These are phyloP conservation scores for Xylariaceae sp. DNA, from an alignment of 2,329 filamentous ascomycete genomes.

Conservation along the genomic window DNA sequence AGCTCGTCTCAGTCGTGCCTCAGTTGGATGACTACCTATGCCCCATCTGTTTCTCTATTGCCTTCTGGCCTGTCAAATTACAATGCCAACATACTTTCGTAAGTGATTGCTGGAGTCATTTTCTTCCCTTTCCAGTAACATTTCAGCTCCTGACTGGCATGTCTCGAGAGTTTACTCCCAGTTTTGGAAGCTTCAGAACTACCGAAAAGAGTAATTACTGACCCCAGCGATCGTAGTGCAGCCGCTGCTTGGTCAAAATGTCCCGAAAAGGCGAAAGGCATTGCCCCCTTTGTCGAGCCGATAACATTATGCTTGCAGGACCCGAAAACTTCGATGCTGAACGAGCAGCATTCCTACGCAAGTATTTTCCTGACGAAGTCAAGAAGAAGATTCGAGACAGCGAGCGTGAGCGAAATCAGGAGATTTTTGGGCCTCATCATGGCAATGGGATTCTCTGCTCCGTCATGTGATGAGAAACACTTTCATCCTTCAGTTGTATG, in stretches of 20 bases:
- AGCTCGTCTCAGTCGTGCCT: conserved; percentile 70
- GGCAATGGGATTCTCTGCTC: conserved; percentile 54
- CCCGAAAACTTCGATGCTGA: conserved; percentile 66
- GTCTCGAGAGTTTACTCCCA: no score
- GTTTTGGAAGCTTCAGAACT: no score
- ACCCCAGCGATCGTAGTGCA: no score
- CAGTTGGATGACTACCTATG: conserved; percentile 82
- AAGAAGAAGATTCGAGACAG: conserved; percentile 67
- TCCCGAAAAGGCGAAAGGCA: conserved; percentile 64
- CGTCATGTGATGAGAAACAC: conserved; percentile 48
- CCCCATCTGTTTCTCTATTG: conserved; percentile 73
- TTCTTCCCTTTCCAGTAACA: no score
- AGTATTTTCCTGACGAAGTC: conserved; percentile 70
- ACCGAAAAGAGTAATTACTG: no score
- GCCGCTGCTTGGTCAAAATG: conserved; percentile 76
- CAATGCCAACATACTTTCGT: conserved; percentile 72
- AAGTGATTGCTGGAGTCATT: no score
- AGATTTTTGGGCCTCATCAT: conserved; percentile 66
- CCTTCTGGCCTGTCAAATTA: conserved; percentile 77
- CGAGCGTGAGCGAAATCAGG: conserved; percentile 69
- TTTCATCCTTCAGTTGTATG: not conserved
- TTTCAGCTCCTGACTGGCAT: no score
- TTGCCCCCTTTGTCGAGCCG: conserved; percentile 73
- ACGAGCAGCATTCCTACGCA: conserved; percentile 65
- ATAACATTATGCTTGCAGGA: conserved; percentile 68